A percentile compares a stretch with the other conserved stretches of the same genome.
Evolutionary conservation across 352 stramenopile genomes (phyloP).

Genomic region (Globisporangium mamillatum): DNA sequence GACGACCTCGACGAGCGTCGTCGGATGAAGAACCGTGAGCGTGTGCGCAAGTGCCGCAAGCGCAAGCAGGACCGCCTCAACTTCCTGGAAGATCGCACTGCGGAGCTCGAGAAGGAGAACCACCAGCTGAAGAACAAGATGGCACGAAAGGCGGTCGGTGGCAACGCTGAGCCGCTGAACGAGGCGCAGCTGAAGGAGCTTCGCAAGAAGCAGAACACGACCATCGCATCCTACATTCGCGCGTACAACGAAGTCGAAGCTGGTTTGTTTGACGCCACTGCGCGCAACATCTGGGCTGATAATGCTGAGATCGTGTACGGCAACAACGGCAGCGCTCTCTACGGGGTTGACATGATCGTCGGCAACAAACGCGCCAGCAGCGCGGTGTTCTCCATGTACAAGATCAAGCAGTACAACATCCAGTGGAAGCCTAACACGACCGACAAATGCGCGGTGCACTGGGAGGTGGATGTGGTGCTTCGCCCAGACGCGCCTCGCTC

Average conservation of each 20-base stretch:
- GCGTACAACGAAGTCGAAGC: slow-evolving; percentile 66
- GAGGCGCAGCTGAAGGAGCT: slow-evolving; percentile 72
- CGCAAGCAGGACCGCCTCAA: slow-evolving; percentile 87
- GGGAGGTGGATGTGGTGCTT: slow-evolving; percentile 62
- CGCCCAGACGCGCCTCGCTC: slow-evolving; percentile 47
- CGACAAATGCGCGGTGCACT: slow-evolving; percentile 77
- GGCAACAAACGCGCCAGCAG: slow-evolving; percentile 55
- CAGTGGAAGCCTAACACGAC: slow-evolving; percentile 69
- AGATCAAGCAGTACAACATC: slow-evolving; percentile 81
- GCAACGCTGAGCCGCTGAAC: slow-evolving; percentile 41
- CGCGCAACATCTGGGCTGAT: slow-evolving; percentile 53
- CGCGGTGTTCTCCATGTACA: slow-evolving; percentile 70
- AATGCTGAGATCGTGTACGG: slow-evolving; percentile 74
- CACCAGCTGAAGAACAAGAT: slow-evolving; percentile 71
- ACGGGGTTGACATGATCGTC: slow-evolving; percentile 58
- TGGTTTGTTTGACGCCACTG: slow-evolving; percentile 50
- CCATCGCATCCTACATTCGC: slow-evolving; percentile 62
- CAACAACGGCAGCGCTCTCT: slow-evolving; percentile 36
- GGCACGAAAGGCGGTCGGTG: slow-evolving; percentile 40
- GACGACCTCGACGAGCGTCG: slow-evolving; percentile 83
- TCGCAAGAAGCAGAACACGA: slow-evolving; percentile 80
- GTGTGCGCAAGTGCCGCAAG: slow-evolving; percentile 87
- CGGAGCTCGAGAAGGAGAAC: slow-evolving; percentile 85
- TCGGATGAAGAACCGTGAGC: slow-evolving; percentile 88
- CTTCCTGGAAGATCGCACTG: slow-evolving; percentile 81